phyloP scores from a whole-genome alignment of 2,329 filamentous ascomycete genomes.

The Neoarthrinium moseri region DNA sequence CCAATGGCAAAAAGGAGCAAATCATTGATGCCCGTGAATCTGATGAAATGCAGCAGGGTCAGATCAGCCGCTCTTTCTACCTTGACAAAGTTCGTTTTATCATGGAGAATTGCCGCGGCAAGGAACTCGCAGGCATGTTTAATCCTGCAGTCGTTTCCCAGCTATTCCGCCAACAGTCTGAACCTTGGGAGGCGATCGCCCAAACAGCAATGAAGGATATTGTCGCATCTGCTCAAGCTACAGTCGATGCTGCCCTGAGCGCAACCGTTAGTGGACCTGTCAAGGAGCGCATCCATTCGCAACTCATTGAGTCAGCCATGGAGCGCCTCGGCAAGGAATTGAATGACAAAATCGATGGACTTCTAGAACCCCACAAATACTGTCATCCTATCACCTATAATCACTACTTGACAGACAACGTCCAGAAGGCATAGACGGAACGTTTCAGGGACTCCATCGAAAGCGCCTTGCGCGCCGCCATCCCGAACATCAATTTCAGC shows the following conservation, averaged over 20 bases:
- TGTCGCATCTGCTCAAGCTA: conserved; percentile 20
- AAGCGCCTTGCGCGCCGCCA: neutral
- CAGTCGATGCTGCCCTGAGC: conserved; percentile 18
- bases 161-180: conserved; percentile 23
- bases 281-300: conserved; percentile 18
- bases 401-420: conserved; percentile 18
- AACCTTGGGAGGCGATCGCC: conserved; percentile 23
- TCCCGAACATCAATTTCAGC: too few relatives aligned
- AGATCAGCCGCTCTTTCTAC: conserved; percentile 8
- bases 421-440: conserved; percentile 18
- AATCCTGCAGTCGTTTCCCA: conserved; percentile 24
- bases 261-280: conserved; percentile 21
- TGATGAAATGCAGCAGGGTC: neutral
- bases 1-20: conserved; percentile 16
- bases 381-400: conserved; percentile 27
- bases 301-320: conserved; percentile 20
- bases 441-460: conserved; percentile 21
- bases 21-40: too few relatives aligned
- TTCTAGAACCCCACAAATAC: conserved; percentile 21
- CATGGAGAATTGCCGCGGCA: conserved; percentile 23
- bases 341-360: conserved; percentile 20
- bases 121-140: conserved; percentile 24
- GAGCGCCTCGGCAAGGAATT: conserved; percentile 17
- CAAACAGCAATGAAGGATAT: conserved; percentile 22
- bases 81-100: conserved; percentile 15